Base-by-base conservation (phyloP, 345 rosid species). In the Lumnitzera racemosa region DNA sequence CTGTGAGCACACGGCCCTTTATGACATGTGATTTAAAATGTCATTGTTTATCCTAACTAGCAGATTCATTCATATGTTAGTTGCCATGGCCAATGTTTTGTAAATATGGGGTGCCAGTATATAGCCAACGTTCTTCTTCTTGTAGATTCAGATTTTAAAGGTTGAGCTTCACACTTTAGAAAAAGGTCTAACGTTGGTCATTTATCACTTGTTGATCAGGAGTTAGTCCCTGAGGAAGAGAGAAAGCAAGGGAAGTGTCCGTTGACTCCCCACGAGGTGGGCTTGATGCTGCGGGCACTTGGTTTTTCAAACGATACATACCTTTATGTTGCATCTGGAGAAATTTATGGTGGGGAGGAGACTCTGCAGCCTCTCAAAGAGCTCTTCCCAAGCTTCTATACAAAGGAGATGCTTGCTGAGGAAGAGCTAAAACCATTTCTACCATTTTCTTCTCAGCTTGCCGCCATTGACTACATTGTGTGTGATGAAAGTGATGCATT, bases 401-500 rank as follows among this genome's bases (percentile, higher is more conserved):
- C 99, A 16, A 90, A 90, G 74, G 99, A 95, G 74, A 85, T 81
- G 86, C 96, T 95, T 67, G 96, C 83, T 20, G 67, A 69, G 53
- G 82, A 85, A 55, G 96, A 86, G 71, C 81, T 95, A 65, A 82
- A 75, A 68, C 85, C 94, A 36, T 57, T 84, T 78, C 86, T 83
- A 64, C 86, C 85, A 53, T 95, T 55, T 67, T 95, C 99, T 55
- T 95, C 99, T 52, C 92, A 87, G 63, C 86, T 88, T 67, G 98
- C 99, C 11, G 96, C 98, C 48, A 74, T 88, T 25, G 99, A 95
- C 77, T 90, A 85, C 83, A 87, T 88, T 43, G 96, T 80, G 58
- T 88, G 88, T 58, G 98, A 95, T 27, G 91, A 90, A 68, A 95
- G 99, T 54, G 97, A 95, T n/a, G 98, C 88, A 65, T 95, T 90